Evolutionary conservation across 129 eudicot genomes (phyloP), one percentile per base, ranked within the genome.

Genomic region (Artemisia tridentata): DNA sequence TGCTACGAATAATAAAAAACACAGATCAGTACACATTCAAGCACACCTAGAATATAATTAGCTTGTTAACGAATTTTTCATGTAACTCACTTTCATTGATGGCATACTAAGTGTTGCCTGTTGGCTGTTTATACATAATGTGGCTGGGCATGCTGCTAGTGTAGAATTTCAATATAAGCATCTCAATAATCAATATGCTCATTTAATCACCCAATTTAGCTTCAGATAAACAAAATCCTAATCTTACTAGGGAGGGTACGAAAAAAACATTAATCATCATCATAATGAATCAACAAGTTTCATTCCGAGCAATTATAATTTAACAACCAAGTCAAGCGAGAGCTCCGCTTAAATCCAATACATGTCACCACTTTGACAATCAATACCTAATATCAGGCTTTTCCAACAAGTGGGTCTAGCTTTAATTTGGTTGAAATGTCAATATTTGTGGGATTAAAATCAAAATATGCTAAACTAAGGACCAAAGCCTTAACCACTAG

Each of bases 201-300:
- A 13, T 59, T 50, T 47, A 64, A 61, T 41, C 38, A 54, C 17
- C 13, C 38, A 69, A 51, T 16, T 13, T 25, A 45, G 29, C 63
- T 16, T 31, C 19, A 4, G 23, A 48, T 75, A 5, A 16, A 46
- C 73, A 62, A 75, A 66, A 67, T 43, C 10, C 51, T 73, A 53
- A n/a, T 61, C 5, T 17, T 60, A 50, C 62, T n/a, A 29, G 15
- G 16, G 9, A 29, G 15, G 16, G 9, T 31, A 60, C 15, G 23
- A 54, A 38, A 54, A 23, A 13, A 7, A n/a, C 9, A 15, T 9
- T 31, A 31, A 34, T 11, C 68, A 63, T 49, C 13, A 27, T 73
- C 77, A 20, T 56, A 16, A 23, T 45, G 21, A 14, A 68, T 20
- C 2, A 7, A 38, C 45, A 38, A 38, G 11, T 1, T 38, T 38